These are phyloP conservation scores for Mercurialis annua DNA, from an alignment of 345 rosid species.

Conservation along the genomic window DNA sequence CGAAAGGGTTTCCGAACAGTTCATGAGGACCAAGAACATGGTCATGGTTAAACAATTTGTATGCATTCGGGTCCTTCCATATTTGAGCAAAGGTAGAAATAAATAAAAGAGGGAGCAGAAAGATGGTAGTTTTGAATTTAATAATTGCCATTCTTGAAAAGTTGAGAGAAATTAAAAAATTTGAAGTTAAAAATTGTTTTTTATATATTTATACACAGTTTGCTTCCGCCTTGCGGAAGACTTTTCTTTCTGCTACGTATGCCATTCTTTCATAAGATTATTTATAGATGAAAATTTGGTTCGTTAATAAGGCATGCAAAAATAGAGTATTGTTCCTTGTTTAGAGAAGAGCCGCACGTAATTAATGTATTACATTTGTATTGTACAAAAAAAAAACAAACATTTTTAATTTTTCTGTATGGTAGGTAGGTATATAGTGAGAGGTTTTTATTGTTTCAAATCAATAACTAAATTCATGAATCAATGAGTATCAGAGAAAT, in stretches of 20 bases:
- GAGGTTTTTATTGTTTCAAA: not conserved
- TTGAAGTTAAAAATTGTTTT: too few species aligned
- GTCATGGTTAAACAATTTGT: not conserved
- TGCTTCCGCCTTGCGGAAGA: slow-evolving; percentile 11
- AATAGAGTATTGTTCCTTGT: slow-evolving; percentile 16
- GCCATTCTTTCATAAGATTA: not conserved
- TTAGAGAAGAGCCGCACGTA: not conserved
- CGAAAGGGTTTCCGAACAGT: slow-evolving; percentile 27
- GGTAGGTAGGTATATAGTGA: not conserved
- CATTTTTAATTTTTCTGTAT: too few species aligned
- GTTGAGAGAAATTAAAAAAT: not conserved
- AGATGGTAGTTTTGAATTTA: not conserved
- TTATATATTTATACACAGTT: not conserved
- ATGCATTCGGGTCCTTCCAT: not conserved
- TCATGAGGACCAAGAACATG: slow-evolving; percentile 22
- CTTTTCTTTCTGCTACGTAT: too few species aligned
- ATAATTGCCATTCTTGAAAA: not conserved
- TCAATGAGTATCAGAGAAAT: too few species aligned
- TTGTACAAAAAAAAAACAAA: not conserved
- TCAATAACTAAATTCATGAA: too few species aligned
- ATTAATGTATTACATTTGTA: not conserved
- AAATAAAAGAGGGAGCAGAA: slow-evolving; percentile 25
- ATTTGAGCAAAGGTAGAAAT: slow-evolving; percentile 10
- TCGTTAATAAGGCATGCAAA: not conserved
- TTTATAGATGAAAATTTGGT: slow-evolving; percentile 4